Evolutionary conservation across 257 asterid genomes (phyloP), one percentile per base, ranked within the genome.

Genomic region (Nicotiana tabacum): DNA sequence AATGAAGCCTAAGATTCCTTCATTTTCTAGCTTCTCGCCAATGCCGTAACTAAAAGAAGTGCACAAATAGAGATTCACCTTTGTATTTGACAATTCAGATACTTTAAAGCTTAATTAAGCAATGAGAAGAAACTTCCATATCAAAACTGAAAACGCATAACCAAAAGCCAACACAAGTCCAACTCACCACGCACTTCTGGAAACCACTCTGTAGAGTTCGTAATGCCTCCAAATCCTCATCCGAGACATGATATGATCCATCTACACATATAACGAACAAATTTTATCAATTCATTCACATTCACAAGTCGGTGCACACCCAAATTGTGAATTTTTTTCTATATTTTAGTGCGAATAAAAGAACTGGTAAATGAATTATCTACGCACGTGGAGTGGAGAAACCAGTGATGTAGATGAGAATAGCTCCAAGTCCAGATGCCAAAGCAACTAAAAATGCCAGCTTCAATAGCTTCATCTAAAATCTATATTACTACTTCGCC

Each of bases 161-260:
- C 60, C 61, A 24, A 72, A 70, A 69, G 2, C 33, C 57, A 69
- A 10, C 30, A 43, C 13, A 74, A 51, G 43, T 8, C 21, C 70
- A 83, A 88, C 97, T 90, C 83, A 95, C 98, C 92, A 95, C 98
- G 81, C 98, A 95, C 90, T 91, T 90, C 85, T 87, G 89, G 88
- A 95, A 95, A 68, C 87, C 87, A 77, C 78, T 66, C 85, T 86
- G 97, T 82, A 95, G 88, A 56, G 93, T 85, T 82, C 78, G 84
- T 86, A 95, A 85, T n/a, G 98, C 94, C 43, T 91, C 91, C 83
- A 89, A 84, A 87, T 93, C 98, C 81, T 90, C 92, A 58, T 77
- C 68, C 1, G 98, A 89, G 55, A 91, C 81, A 82, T 81, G 87
- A 83, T 86, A 27, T 46, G 87, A 65, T 65, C 78, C 92, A 91